Conservation (phyloP, 2,329 filamentous ascomycete species). For the Beauveria rudraprayagi region DNA sequence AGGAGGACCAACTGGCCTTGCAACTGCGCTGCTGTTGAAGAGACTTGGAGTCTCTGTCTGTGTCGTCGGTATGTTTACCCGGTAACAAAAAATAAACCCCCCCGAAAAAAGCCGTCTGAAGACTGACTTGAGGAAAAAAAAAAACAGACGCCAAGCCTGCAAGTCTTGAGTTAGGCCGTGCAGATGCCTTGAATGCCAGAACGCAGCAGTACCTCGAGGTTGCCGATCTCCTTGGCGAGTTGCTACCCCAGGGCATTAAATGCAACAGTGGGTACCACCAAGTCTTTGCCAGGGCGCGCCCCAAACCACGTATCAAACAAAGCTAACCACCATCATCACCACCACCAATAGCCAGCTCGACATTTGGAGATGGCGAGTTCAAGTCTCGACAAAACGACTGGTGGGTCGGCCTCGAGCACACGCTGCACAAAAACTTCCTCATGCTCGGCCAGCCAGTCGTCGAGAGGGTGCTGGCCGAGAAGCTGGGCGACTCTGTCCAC, state of each 20-base stretch:
- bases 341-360: constrained; percentile 33
- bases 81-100: background rate
- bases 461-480: constrained; percentile 29
- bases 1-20: constrained; percentile 39
- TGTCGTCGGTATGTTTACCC: constrained; percentile 25
- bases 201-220: constrained; percentile 41
- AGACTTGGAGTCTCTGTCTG: constrained; percentile 33
- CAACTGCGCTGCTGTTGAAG: constrained; percentile 35
- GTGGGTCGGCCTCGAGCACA: constrained; percentile 38
- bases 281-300: no score
- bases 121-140: background rate
- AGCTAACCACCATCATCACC: background rate
- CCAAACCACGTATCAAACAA: background rate
- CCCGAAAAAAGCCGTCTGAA: background rate
- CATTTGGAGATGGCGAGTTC: constrained; percentile 37
- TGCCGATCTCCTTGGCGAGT: constrained; percentile 33
- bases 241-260: constrained; percentile 35
- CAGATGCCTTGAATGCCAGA: constrained; percentile 40
- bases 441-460: constrained; percentile 43
- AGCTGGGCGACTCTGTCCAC: constrained; percentile 25
- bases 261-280: constrained; percentile 36
- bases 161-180: constrained; percentile 33
- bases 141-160: constrained; percentile 30
- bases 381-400: constrained; percentile 39
- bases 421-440: constrained; percentile 38